phyloP scores from a whole-genome alignment of 176 grass and related monocot species.

The Oryza meridionalis region DNA sequence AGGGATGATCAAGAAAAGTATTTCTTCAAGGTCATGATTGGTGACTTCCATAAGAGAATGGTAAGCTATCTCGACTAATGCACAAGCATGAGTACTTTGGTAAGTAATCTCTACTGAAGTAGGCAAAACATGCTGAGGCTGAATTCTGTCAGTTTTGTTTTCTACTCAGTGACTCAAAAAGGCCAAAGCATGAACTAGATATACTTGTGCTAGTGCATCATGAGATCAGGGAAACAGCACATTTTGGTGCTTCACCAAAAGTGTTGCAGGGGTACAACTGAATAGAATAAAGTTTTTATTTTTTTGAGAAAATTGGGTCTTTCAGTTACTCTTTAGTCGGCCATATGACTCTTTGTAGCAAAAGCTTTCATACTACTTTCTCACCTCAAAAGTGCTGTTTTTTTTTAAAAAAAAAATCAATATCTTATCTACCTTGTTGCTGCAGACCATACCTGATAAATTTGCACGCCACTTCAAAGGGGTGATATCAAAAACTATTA shows the following conservation, averaged over 20 bases:
- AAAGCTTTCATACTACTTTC: too few relatives aligned
- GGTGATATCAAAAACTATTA: neutral
- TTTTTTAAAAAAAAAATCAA: neutral
- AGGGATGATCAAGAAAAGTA: neutral
- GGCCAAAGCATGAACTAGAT: neutral
- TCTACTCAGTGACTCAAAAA: neutral
- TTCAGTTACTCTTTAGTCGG: too few relatives aligned
- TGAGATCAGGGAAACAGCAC: neutral
- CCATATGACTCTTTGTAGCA: too few relatives aligned
- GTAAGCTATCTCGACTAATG: neutral
- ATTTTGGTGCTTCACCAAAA: neutral
- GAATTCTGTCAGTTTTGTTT: neutral
- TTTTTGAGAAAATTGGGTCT: too few relatives aligned
- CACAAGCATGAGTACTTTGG: neutral
- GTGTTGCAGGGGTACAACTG: too few relatives aligned
- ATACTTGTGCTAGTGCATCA: neutral
- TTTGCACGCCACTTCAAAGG: neutral
- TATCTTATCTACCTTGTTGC: neutral
- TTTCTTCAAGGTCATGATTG: neutral
- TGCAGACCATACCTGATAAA: neutral
- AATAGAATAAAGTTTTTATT: too few relatives aligned
- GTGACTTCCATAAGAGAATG: neutral
- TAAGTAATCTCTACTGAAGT: neutral
- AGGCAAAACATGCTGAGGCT: too few relatives aligned
- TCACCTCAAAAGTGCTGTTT: neutral